Evolutionary conservation across 2,329 filamentous ascomycete species (phyloP), one percentile per base, ranked within the genome.

Genomic region (Penicillium sumatraense): DNA sequence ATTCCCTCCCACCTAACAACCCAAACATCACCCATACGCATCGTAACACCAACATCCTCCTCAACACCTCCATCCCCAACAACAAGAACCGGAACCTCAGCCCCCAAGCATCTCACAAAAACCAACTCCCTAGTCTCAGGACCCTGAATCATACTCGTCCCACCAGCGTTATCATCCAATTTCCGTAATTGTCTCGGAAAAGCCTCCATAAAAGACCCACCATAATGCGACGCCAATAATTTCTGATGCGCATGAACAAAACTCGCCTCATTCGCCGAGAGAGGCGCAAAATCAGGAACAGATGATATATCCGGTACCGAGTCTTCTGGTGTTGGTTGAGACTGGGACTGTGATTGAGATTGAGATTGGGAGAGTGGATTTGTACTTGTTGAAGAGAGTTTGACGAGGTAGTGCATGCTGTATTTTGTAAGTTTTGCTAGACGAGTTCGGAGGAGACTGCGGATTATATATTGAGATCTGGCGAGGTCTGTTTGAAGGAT

Each of bases 401-500:
- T 62, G 38, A 71, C 68, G 13, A 74, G 67, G 58, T 77, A 77
- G 63, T 74, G 67, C 70, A 91, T 90, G 53, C 73, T 74, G 64
- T 75, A 68, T 55, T 73, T 73, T 26, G 76, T 75, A 54, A 80
- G 68, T 83, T 99, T 98, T 51, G 90, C 86, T 54, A 98, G 87
- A n/a, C 95, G 83, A 9, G 90, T 87, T 50, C 96, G 84, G 53
- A 99, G 76, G 62, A 93, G 89, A 61, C 89, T 89, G 57, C 95
- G 84, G 16, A 98, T 84, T 20, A 99, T 82, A 69, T 92, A 99
- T 77, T 96, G 96, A 76, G 90, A 96, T 42, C 95, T 83, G 73
- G 97, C 93, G 51, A 99, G 84, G 77, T 99, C 95, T 6, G 96
- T 98, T 79, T 99, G 95, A 51, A 97, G 87, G 59, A 99, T 89